phyloP scores from a whole-genome alignment of 805 yeast genomes.

The Zygosaccharomyces bisporus region DNA sequence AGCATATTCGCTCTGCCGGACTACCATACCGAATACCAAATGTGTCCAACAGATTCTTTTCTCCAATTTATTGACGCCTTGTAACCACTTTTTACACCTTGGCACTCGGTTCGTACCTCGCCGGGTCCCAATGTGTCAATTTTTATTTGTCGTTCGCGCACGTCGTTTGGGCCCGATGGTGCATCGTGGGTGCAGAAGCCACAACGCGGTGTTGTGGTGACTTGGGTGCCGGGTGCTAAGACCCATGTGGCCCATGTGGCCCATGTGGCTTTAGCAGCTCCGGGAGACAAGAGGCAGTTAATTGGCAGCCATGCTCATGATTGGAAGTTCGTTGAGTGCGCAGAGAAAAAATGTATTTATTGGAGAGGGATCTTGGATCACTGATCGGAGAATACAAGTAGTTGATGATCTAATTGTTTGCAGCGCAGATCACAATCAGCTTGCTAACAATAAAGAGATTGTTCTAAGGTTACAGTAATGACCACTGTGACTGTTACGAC shows the following conservation, averaged over 20 bases:
- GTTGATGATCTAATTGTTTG: background rate
- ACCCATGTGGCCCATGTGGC: background rate
- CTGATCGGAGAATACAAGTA: background rate
- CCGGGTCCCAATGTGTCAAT: background rate
- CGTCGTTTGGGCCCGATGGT: background rate
- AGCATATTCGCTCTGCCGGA: background rate
- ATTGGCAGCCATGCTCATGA: background rate
- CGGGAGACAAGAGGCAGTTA: background rate
- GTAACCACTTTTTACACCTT: background rate
- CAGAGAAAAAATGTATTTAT: conserved; percentile 2
- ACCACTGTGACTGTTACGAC: conserved; percentile 6
- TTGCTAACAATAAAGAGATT: background rate
- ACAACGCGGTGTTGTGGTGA: conserved; percentile 5
- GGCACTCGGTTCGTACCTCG: background rate
- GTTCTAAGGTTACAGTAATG: background rate
- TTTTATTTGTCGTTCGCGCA: background rate
- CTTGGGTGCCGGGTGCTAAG: conserved; percentile 1
- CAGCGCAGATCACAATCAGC: background rate
- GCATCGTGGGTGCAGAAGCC: conserved; percentile 6
- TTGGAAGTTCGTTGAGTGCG: background rate
- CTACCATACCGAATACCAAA: background rate
- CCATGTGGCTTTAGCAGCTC: conserved; percentile 5
- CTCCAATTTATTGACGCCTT: background rate
- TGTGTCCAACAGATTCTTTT: background rate
- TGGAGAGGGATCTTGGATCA: background rate